Conservation (phyloP, 495 filamentous ascomycete species). For the Aspergillus saccharolyticus region DNA sequence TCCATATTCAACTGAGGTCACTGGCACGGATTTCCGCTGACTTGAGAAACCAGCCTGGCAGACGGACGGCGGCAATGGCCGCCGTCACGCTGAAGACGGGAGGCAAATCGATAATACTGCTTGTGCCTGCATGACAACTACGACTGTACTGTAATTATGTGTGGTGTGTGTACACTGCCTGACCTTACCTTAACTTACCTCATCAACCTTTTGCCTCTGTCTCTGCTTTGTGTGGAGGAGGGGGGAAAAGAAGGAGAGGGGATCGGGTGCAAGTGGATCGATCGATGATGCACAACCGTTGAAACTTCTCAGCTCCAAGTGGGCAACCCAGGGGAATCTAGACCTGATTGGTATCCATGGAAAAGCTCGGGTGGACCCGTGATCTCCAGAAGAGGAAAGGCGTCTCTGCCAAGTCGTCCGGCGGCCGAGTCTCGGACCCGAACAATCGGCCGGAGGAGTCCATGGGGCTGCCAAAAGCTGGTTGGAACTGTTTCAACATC, state of each 20-base stretch:
- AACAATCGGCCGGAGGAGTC: conserved; percentile 1
- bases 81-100: not conserved
- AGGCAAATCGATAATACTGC: too few relatives aligned
- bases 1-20: not conserved
- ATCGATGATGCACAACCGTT: conserved; percentile 15
- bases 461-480: too few relatives aligned
- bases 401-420: conserved; percentile 10
- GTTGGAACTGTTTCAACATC: not conserved
- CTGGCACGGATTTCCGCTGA: not conserved
- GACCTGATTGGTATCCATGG: not conserved
- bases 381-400: conserved; percentile 10
- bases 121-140: too few relatives aligned
- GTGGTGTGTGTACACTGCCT: too few relatives aligned
- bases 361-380: not conserved
- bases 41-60: not conserved
- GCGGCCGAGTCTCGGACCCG: conserved; percentile 35
- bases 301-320: conserved; percentile 1
- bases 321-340: not conserved
- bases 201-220: too few relatives aligned
- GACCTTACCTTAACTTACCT: not conserved
- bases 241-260: not conserved
- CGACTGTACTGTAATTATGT: too few relatives aligned
- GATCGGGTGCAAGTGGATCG: conserved; percentile 5
- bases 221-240: conserved; percentile 10
- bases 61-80: not conserved